Evolutionary conservation across 1,284 basidiomycete genomes (phyloP).

Genomic region (Pseudozyma tsukubaensis): DNA sequence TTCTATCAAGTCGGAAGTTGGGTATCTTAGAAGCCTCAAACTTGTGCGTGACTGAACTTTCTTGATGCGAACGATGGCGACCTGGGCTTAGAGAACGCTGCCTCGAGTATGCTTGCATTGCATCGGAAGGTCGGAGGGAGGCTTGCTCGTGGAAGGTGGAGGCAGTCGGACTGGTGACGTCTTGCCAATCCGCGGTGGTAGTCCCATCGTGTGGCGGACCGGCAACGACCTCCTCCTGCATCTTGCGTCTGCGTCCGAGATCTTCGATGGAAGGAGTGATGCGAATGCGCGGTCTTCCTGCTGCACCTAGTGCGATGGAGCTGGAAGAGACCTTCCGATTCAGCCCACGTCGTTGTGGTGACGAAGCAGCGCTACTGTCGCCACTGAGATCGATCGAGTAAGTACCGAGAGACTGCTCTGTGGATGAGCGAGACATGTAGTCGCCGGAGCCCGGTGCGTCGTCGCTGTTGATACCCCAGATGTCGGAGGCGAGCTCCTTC

Average conservation of each 20-base stretch:
- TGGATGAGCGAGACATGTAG: slow-evolving; percentile 40
- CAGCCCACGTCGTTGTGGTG: slow-evolving; percentile 25
- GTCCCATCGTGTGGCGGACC: slow-evolving; percentile 14
- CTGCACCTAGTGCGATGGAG: slow-evolving; percentile 26
- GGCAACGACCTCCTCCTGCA: slow-evolving; percentile 30
- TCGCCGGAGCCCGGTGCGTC: slow-evolving; percentile 5
- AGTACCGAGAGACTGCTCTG: slow-evolving; percentile 34
- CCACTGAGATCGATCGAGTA: slow-evolving; percentile 49
- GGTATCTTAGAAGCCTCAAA: background rate
- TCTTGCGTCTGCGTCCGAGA: slow-evolving; percentile 41
- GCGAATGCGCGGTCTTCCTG: slow-evolving; percentile 52
- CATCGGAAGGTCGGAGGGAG: slow-evolving; percentile 38
- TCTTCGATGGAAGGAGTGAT: slow-evolving; percentile 64
- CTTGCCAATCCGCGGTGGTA: slow-evolving; percentile 30
- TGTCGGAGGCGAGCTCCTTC: slow-evolving; percentile 27
- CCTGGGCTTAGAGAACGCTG: background rate
- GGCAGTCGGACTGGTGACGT: slow-evolving; percentile 15
- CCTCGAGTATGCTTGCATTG: slow-evolving; percentile 15
- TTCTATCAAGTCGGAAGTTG: background rate
- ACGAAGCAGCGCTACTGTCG: slow-evolving; percentile 37
- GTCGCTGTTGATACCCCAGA: slow-evolving; percentile 24
- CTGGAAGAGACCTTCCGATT: slow-evolving; percentile 23
- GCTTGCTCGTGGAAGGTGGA: slow-evolving; percentile 7
- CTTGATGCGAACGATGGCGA: background rate
- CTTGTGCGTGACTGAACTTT: background rate